Conservation (phyloP, 768 basidiomycete genomes). For the Chiua virens region DNA sequence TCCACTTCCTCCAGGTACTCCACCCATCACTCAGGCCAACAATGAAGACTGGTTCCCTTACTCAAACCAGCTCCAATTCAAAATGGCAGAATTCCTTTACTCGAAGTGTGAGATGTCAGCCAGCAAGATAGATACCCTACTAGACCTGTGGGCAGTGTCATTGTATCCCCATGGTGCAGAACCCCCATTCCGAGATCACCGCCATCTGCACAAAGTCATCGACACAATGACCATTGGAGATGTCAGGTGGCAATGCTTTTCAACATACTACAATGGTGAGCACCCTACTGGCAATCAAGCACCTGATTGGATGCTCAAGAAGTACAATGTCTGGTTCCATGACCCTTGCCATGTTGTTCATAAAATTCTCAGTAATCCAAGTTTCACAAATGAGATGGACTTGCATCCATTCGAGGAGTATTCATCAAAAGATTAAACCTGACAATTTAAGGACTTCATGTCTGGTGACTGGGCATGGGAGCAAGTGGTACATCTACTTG, state of each 20-base stretch:
- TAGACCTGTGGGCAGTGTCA: constrained; percentile 18
- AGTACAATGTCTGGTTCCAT: constrained; percentile 30
- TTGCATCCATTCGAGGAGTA: constrained; percentile 14
- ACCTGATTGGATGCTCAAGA: constrained; percentile 26
- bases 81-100: constrained; percentile 22
- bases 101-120: constrained; percentile 20
- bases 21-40: constrained; percentile 1
- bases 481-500: background rate
- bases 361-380: constrained; percentile 23
- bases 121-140: constrained; percentile 14
- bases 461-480: background rate
- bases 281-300: constrained; percentile 1
- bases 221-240: constrained; percentile 27
- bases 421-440: background rate
- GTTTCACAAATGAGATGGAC: constrained; percentile 21
- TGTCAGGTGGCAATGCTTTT: constrained; percentile 30
- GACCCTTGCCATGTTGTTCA: constrained; percentile 16
- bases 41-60: constrained; percentile 15
- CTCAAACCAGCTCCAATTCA: constrained; percentile 10
- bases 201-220: constrained; percentile 25
- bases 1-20: background rate
- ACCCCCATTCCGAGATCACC: constrained; percentile 25
- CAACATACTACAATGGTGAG: constrained; percentile 16
- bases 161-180: constrained; percentile 6
- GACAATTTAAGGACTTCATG: constrained; percentile 7